Conservation (phyloP, 164 flowering plant genomes). For the Tinospora cordifolia region DNA sequence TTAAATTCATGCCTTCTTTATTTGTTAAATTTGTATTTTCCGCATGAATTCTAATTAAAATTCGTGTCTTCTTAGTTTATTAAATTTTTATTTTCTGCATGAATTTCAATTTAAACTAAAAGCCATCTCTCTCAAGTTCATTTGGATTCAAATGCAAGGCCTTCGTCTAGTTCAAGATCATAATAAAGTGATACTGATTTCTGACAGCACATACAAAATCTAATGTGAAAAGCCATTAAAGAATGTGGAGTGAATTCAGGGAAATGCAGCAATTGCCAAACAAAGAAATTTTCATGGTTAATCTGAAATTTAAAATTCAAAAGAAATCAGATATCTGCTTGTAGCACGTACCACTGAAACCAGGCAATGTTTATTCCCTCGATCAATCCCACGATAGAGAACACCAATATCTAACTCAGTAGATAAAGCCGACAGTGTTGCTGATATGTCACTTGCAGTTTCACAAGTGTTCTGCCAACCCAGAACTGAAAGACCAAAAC, state of each 20-base stretch:
- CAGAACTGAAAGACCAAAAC: conserved; percentile 56
- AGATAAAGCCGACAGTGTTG: conserved; percentile 68
- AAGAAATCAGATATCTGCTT: background rate
- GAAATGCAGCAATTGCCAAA: background rate
- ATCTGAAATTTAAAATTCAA: background rate
- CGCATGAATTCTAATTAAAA: no score
- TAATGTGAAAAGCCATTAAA: background rate
- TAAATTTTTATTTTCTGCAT: no score
- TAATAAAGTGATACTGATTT: no score
- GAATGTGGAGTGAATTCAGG: background rate
- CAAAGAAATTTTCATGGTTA: background rate
- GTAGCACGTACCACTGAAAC: conserved; percentile 77
- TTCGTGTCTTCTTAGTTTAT: no score
- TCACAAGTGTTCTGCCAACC: conserved; percentile 98
- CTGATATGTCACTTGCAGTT: conserved; percentile 67
- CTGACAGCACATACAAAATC: background rate
- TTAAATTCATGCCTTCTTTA: no score
- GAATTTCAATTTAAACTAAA: no score
- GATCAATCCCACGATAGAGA: conserved; percentile 82
- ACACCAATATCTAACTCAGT: conserved; percentile 75
- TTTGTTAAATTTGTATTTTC: no score
- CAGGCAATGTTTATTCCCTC: conserved; percentile 48
- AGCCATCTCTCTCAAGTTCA: no score
- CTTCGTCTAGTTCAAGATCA: no score
- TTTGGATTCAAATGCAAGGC: no score